phyloP scores from a whole-genome alignment of 169 alveolate genomes.

The Plasmodium gonderi region DNA sequence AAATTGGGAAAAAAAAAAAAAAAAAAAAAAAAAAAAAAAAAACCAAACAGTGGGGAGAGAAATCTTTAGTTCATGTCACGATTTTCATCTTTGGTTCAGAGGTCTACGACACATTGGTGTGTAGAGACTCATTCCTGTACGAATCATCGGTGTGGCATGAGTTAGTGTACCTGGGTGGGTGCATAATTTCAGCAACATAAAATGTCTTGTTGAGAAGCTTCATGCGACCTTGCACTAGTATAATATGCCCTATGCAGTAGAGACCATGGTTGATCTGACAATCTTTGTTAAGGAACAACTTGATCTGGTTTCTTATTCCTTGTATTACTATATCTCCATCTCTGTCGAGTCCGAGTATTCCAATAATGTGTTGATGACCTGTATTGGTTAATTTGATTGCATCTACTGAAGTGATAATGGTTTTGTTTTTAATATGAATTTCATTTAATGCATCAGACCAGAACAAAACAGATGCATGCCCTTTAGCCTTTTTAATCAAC shows the following conservation, averaged over 20 bases:
- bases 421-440: conserved; percentile 35
- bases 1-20: background rate
- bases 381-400: conserved; percentile 77
- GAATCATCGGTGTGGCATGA: background rate
- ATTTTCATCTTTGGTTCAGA: no score
- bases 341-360: conserved; percentile 77
- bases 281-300: conserved; percentile 53
- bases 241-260: conserved; percentile 80
- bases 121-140: background rate
- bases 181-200: conserved; percentile 78
- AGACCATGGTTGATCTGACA: conserved; percentile 78
- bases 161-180: conserved; percentile 78
- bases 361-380: conserved; percentile 78
- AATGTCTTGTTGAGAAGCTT: conserved; percentile 67
- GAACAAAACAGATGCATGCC: conserved; percentile 61
- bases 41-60: background rate
- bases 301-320: conserved; percentile 78
- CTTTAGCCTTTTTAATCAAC: conserved; percentile 44
- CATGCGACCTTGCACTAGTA: conserved; percentile 77
- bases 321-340: conserved; percentile 82
- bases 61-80: no score
- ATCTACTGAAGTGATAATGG: conserved; percentile 76
- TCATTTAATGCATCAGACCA: conserved; percentile 70
- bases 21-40: background rate
- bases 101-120: no score